Evolutionary conservation across 305 asterid species (phyloP), one percentile per base, ranked within the genome.

Genomic region (Fraxinus velutina): DNA sequence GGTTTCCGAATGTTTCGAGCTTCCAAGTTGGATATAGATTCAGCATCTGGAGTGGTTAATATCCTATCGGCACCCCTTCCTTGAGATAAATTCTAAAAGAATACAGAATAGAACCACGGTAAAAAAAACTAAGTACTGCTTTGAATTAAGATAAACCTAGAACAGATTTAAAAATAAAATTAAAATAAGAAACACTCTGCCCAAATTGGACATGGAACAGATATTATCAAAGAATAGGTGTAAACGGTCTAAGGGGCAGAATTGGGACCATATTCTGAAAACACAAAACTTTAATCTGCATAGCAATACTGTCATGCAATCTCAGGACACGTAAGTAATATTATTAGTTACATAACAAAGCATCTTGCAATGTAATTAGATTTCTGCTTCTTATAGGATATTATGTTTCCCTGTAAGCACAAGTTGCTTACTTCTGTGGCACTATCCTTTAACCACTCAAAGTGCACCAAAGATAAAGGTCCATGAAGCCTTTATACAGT

Each of bases 1-100:
- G 94, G 90, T 86, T 90, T 89, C 87, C 96, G 88, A 78, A 50
- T 76, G 79, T 90, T 92, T 81, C 94, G 88, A 78, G 88, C 64
- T 37, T 94, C 98, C 80, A 88, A 30, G 84, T 78, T 88, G 78
- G 97, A 78, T 57, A 91, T 74, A 39, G 95, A 80, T 30, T 92
- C 97, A 3, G 85, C 80, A 39, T 92, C 95, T 33, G 92, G 83
- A 64, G 83, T 84, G 79, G 89, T 78, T 81, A 83, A 72, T 90
- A 95, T 94, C 88, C 94, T 91, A 73, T 86, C 92, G 75, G 88
- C 83, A 78, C 92, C 90, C 88, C 97, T 89, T 79, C 88, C 94
- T 89, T 93, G 95, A 84, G 97, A 92, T 84, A 92, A 87, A 85
- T 94, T 93, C 98, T 93, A 91, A 78, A 84, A 82, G 34, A 44